phyloP scores from a whole-genome alignment of 2,329 filamentous ascomycete genomes.

The Verticillium albo-atrum region DNA sequence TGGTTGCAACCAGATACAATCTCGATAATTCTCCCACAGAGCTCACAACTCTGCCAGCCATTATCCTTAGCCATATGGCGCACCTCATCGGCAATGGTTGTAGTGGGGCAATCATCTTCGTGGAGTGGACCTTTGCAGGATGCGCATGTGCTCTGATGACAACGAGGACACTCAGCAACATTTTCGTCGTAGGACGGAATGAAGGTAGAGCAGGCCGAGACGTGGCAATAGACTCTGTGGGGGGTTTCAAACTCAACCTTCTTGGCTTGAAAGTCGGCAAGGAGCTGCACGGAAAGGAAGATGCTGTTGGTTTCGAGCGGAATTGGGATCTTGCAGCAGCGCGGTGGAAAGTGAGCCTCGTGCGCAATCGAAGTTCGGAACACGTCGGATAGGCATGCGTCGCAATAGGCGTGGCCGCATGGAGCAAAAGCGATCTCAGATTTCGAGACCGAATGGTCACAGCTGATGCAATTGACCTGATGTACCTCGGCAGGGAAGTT shows the following conservation, averaged over 20 bases:
- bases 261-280: conserved; percentile 35
- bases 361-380: conserved; percentile 40
- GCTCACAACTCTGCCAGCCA: conserved; percentile 47
- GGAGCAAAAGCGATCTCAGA: conserved; percentile 17
- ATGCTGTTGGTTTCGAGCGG: conserved; percentile 23
- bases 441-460: background rate
- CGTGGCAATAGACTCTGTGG: conserved; percentile 47
- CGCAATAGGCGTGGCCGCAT: conserved; percentile 48
- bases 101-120: conserved; percentile 40
- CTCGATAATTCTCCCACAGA: conserved; percentile 44
- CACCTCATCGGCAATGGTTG: conserved; percentile 32
- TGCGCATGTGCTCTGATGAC: conserved; percentile 39
- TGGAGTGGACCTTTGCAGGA: conserved; percentile 46
- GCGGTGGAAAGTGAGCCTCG: conserved; percentile 50
- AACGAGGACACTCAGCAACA: conserved; percentile 36
- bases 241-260: conserved; percentile 41
- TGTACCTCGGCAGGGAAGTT: no score
- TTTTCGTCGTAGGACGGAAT: conserved; percentile 31
- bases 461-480: background rate
- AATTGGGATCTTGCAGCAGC: conserved; percentile 44
- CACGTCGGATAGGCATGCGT: conserved; percentile 37
- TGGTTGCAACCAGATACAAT: conserved; percentile 48
- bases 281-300: conserved; percentile 30
- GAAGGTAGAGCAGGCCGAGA: conserved; percentile 38
- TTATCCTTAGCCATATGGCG: conserved; percentile 33